Percentiles rank a stretch among this genome's conserved stretches.
These are phyloP conservation scores for Crithidia fasciculata DNA, from an alignment of 208 protist genomes.

Conservation along the genomic window DNA sequence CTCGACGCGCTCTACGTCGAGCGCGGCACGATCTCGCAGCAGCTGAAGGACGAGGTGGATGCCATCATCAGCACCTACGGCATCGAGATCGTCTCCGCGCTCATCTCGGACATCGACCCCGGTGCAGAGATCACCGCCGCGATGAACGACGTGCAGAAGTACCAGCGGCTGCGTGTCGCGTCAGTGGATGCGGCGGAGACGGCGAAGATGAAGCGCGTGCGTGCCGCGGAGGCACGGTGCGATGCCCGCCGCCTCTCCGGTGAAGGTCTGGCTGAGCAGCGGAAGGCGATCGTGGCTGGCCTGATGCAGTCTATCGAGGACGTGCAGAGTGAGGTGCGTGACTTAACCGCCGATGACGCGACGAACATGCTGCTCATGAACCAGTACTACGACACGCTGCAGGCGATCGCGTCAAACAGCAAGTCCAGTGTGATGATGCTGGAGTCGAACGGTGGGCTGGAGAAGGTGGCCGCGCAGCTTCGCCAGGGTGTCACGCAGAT, in stretches of 20 bases:
- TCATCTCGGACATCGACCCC: constrained; percentile 83
- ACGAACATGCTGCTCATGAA: constrained; percentile 81
- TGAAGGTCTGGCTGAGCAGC: constrained; percentile 65
- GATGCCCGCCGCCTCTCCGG: constrained; percentile 67
- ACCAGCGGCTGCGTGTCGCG: constrained; percentile 76
- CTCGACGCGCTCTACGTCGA: constrained; percentile 82
- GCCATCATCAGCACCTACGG: constrained; percentile 65
- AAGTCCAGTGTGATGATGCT: constrained; percentile 60
- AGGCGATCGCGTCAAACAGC: constrained; percentile 49
- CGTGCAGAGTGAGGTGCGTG: constrained; percentile 52
- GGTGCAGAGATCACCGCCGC: constrained; percentile 54
- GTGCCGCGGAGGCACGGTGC: constrained; percentile 75
- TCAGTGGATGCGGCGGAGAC: constrained; percentile 80
- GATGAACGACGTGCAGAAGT: constrained; percentile 81
- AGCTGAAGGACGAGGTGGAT: constrained; percentile 75
- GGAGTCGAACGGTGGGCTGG: constrained; percentile 56
- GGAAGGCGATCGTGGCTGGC: constrained; percentile 74
- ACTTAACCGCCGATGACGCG: constrained; percentile 51
- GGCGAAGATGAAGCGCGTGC: constrained; percentile 70
- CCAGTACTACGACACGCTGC: constrained; percentile 85
- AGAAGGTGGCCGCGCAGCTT: constrained; percentile 61
- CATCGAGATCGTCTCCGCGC: constrained; percentile 69
- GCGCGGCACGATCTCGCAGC: constrained; percentile 75
- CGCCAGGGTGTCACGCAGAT: constrained; percentile 47
- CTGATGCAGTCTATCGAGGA: constrained; percentile 58